Evolutionary conservation across 148 eudicot genomes (phyloP).

Genomic region (Vaccinium vitisidaea): DNA sequence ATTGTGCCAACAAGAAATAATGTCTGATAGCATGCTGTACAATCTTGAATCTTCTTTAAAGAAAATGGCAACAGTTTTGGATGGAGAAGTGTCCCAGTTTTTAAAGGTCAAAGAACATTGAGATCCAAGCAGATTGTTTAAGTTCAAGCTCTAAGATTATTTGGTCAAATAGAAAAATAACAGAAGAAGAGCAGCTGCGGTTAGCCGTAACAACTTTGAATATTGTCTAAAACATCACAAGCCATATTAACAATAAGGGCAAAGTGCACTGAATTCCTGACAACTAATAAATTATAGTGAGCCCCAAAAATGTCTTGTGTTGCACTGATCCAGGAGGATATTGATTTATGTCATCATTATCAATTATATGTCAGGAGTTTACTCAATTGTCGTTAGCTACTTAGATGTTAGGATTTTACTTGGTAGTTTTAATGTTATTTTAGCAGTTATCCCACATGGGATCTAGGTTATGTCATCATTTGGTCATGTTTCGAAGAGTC

Average conservation of each 20-base stretch:
- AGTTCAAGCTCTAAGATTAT: neutral
- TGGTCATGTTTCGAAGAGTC: neutral
- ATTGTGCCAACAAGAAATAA: constrained; percentile 7
- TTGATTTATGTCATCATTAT: neutral
- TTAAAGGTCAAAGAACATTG: neutral
- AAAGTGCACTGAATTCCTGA: neutral
- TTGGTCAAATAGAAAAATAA: neutral
- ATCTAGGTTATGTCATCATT: neutral
- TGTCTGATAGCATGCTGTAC: neutral
- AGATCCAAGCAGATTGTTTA: neutral
- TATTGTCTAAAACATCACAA: neutral
- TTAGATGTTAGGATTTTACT: neutral
- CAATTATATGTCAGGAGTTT: neutral
- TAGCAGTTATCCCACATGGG: neutral
- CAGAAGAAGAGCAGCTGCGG: neutral
- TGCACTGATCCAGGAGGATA: neutral
- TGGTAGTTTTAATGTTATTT: neutral
- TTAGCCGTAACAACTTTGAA: neutral
- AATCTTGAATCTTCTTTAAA: neutral
- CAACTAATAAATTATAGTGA: no score
- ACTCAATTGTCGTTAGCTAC: neutral
- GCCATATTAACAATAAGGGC: neutral
- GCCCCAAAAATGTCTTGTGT: no score
- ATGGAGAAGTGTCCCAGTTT: neutral
- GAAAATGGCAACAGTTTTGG: neutral